These are phyloP conservation scores for Starmerella sp. DNA, from an alignment of 805 yeast species.

Conservation along the genomic window DNA sequence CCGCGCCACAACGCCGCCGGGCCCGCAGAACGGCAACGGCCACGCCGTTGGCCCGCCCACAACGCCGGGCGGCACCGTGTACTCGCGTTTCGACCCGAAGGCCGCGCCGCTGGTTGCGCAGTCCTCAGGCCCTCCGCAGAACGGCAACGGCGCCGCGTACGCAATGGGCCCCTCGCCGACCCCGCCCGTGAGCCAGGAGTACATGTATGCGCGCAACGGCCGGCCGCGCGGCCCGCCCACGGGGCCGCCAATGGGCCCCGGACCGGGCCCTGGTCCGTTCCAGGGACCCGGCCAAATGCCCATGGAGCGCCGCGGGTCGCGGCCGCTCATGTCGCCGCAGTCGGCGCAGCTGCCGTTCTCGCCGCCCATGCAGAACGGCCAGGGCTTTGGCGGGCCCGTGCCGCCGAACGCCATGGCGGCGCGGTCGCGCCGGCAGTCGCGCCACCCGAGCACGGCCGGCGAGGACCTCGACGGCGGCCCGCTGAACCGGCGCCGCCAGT, in stretches of 20 bases:
- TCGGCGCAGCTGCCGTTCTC: conserved; percentile 6
- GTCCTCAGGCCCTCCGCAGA: not conserved
- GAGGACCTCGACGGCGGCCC: conserved; percentile 23
- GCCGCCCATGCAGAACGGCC: conserved; percentile 3
- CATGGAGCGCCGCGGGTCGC: conserved; percentile 5
- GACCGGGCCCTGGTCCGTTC: not conserved
- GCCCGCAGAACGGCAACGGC: not conserved
- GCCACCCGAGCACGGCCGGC: conserved; percentile 5
- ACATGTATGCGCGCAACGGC: conserved; percentile 3
- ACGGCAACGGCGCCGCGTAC: not conserved
- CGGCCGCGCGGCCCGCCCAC: not conserved
- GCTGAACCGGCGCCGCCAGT: conserved; percentile 19
- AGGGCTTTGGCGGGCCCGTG: not conserved
- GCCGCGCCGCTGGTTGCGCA: conserved; percentile 10
- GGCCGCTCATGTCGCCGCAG: conserved; percentile 7
- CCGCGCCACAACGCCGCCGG: not conserved
- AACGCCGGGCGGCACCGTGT: conserved; percentile 17
- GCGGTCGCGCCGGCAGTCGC: conserved; percentile 12
- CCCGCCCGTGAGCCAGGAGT: not conserved
- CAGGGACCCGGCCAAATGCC: not conserved
- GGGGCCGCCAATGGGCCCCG: not conserved
- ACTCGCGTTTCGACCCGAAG: conserved; percentile 19
- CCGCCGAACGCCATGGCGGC: conserved; percentile 4
- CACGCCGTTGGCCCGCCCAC: conserved; percentile 1
- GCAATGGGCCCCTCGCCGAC: not conserved